Evolutionary conservation across 2,329 filamentous ascomycete genomes (phyloP).

Genomic region (Aspergillus clavatus): DNA sequence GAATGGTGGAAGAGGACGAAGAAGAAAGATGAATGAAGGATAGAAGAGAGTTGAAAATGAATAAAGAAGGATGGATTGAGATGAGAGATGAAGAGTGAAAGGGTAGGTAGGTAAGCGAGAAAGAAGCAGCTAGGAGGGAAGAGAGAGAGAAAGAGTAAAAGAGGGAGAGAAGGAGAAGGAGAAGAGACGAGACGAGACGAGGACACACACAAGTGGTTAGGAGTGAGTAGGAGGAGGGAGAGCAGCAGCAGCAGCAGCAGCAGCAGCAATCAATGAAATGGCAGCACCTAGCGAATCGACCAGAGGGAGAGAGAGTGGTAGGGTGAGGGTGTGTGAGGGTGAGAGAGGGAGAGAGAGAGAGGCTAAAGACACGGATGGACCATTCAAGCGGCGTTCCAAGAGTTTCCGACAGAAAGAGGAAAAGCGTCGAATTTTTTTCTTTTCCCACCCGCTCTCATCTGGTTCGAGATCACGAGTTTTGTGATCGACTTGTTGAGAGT

Average conservation of each 20-base stretch:
- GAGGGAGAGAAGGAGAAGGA: conserved; percentile 10
- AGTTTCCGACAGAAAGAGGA: conserved; percentile 22
- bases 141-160: conserved; percentile 8
- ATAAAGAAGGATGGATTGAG: conserved; percentile 4
- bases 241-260: too few relatives aligned
- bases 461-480: background rate
- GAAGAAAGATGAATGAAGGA: conserved; percentile 5
- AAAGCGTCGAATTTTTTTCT: conserved; percentile 20
- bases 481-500: background rate
- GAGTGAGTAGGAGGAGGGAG: too few relatives aligned
- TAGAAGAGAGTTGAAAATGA: conserved; percentile 3
- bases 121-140: conserved; percentile 5
- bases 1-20: conserved; percentile 3
- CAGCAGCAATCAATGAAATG: too few relatives aligned
- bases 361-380: conserved; percentile 23
- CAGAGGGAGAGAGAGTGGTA: conserved; percentile 10
- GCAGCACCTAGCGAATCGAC: too few relatives aligned
- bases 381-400: conserved; percentile 23
- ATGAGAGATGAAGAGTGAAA: conserved; percentile 8
- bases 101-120: conserved; percentile 6
- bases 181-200: conserved; percentile 5
- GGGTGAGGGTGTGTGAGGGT: conserved; percentile 9
- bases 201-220: too few relatives aligned
- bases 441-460: conserved; percentile 13
- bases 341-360: conserved; percentile 9